Base-by-base conservation (phyloP, 2,329 filamentous ascomycete species). In the Epichloe scottii region DNA sequence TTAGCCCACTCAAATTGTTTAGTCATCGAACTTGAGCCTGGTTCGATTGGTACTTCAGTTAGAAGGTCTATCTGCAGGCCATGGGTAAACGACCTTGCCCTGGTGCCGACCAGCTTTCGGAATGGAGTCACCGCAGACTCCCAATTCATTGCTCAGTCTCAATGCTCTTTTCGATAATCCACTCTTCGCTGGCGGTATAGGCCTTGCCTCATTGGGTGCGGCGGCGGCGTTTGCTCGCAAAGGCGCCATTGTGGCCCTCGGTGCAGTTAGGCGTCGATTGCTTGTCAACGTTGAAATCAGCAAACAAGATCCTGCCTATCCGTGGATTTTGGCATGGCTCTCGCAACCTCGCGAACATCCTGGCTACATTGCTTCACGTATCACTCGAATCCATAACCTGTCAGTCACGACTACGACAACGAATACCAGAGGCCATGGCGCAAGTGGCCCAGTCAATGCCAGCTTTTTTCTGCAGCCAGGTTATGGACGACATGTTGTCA, bases 261-360 rank as follows among this genome's bases (percentile, higher is more conserved):
- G 79, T 42, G 75, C 94, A 51, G 71, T 95, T 53, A 86, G 88
- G 47, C 83, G 85, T 49, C 87, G 91, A 46, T 81, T 98, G 70
- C 82, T 98, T 33, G 88, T 97, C 60, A 89, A 96, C 61, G 82
- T 98, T 61, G 93, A 98, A 68, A 95, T 98, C 67, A 91, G 87
- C 66, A 87, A 89, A 63, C 87, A 91, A 61, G 93, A 98, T 69
- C 82, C 89, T 43, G 90, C 91, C 2, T 98, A 97, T 65, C 83
- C 83, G 40, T 97, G 90, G 91, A 82, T 98, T 41, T 76, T 98
- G 10, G 84, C 90, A 57, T 98, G 93, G 90, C 86, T 98, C 66
- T 90, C 89, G 6, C 78, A 88, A 51, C 88, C 89, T 57, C 87
- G 89, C 48, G 77, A 82, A 50, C 68, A 73, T 62, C 72, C 61